Conservation (phyloP, 495 filamentous ascomycete genomes). For the Aspergillus carlsbadensis region DNA sequence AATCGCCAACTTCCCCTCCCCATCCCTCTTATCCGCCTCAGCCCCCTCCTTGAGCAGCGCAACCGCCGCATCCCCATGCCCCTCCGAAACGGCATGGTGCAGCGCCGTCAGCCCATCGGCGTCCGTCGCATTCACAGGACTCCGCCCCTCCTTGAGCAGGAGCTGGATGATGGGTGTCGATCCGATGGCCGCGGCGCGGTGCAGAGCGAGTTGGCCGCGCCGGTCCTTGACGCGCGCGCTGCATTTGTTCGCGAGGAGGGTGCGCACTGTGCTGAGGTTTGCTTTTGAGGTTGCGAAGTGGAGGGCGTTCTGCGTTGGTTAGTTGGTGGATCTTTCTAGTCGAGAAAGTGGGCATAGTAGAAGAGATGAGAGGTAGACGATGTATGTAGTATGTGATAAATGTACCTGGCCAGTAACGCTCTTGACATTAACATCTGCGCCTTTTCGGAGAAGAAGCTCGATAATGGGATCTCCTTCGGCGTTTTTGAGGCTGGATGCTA, state of each 20-base stretch:
- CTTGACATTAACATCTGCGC: conserved; percentile 77
- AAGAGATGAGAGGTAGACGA: no score
- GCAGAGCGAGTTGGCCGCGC: conserved; percentile 80
- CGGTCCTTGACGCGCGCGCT: conserved; percentile 83
- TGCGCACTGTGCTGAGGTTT: conserved; percentile 77
- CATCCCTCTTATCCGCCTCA: conserved; percentile 74
- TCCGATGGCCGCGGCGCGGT: conserved; percentile 88
- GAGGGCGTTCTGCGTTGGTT: conserved; percentile 62
- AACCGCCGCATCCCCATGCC: conserved; percentile 86
- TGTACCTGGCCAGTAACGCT: conserved; percentile 64
- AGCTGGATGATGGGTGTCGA: conserved; percentile 81
- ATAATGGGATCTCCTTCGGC: conserved; percentile 55
- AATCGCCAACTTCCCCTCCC: conserved; percentile 69
- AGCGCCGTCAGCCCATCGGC: conserved; percentile 78
- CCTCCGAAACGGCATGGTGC: conserved; percentile 92
- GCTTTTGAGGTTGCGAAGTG: conserved; percentile 91
- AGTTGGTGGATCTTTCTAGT: neutral
- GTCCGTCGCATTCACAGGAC: conserved; percentile 87
- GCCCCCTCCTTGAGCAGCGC: conserved; percentile 81
- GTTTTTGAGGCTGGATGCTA: conserved; percentile 74
- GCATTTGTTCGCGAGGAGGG: conserved; percentile 71
- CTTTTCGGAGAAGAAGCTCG: conserved; percentile 74
- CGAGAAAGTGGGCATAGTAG: neutral
- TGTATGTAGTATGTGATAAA: neutral
- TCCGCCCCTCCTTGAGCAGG: conserved; percentile 70